phyloP scores from a whole-genome alignment of 371 early-diverging fungal genomes.

The Rhizopus delemar region DNA sequence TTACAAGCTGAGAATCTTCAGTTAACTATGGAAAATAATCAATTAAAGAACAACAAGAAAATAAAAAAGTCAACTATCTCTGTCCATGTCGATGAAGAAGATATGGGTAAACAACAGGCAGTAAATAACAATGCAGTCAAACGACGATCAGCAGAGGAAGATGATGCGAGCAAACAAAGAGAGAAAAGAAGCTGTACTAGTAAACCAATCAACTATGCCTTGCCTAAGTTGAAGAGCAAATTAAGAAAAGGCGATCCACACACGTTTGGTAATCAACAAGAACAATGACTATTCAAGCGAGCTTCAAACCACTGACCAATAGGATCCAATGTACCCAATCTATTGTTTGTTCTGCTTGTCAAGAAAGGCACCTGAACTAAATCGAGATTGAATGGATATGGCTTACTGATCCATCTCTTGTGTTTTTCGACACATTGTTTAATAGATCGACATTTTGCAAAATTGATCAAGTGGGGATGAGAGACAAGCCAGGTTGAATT shows the following conservation, averaged over 20 bases:
- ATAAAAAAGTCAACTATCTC: not conserved
- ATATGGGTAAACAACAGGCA: not conserved
- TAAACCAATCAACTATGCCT: conserved; percentile 17
- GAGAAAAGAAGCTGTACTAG: conserved; percentile 5
- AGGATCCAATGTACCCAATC: not conserved
- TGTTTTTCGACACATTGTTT: too few relatives aligned
- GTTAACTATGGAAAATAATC: conserved; percentile 7
- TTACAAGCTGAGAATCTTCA: conserved; percentile 16
- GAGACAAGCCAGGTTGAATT: too few relatives aligned
- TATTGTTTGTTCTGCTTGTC: too few relatives aligned
- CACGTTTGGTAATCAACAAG: conserved; percentile 21
- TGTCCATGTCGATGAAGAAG: not conserved
- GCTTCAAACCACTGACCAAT: too few relatives aligned
- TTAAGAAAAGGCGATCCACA: conserved; percentile 25
- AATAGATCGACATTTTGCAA: too few relatives aligned
- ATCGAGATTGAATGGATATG: too few relatives aligned
- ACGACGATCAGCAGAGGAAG: not conserved
- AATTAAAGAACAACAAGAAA: conserved; percentile 1
- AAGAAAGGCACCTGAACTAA: too few relatives aligned
- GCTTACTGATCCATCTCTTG: too few relatives aligned
- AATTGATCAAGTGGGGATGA: too few relatives aligned
- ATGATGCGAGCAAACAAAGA: not conserved
- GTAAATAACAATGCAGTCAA: not conserved
- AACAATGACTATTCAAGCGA: not conserved
- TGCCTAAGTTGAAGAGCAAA: conserved; percentile 20